A percentile compares a stretch with the other conserved stretches of the same genome.
phyloP scores from a whole-genome alignment of 2,329 filamentous ascomycete genomes.

The Alternaria solani region DNA sequence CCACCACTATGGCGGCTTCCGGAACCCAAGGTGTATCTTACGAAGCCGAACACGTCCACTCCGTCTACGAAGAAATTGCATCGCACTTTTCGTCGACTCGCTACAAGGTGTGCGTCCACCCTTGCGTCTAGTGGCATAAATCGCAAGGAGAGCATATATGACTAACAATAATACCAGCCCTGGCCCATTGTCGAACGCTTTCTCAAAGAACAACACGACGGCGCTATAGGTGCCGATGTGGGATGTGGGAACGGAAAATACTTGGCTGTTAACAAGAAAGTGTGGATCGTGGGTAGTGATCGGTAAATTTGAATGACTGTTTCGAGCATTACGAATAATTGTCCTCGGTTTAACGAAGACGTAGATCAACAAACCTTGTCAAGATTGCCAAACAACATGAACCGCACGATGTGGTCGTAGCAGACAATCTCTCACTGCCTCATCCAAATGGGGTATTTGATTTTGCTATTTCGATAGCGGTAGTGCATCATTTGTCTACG shows the following conservation, averaged over 20 bases:
- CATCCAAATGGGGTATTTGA: slow-evolving; percentile 74
- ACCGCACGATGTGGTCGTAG: slow-evolving; percentile 75
- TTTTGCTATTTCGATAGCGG: slow-evolving; percentile 93
- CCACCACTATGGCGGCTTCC: slow-evolving; percentile 25
- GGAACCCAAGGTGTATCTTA: slow-evolving; percentile 64
- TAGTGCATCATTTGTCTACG: slow-evolving; percentile 92
- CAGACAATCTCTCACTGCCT: slow-evolving; percentile 84
- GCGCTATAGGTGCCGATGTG: slow-evolving; percentile 85
- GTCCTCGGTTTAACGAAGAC: not conserved
- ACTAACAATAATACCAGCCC: slow-evolving; percentile 61
- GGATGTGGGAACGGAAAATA: slow-evolving; percentile 99
- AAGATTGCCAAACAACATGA: slow-evolving; percentile 63
- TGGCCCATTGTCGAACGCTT: slow-evolving; percentile 92
- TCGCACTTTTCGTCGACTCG: slow-evolving; percentile 83
- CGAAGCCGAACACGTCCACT: slow-evolving; percentile 87
- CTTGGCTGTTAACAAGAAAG: slow-evolving; percentile 72
- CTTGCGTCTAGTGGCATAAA: not conserved
- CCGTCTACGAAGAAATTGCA: slow-evolving; percentile 88
- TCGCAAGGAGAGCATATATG: not conserved
- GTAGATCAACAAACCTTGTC: slow-evolving; percentile 66
- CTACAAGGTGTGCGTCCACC: slow-evolving; percentile 65
- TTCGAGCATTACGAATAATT: not conserved
- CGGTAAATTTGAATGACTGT: slow-evolving; percentile 62
- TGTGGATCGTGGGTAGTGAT: slow-evolving; percentile 83
- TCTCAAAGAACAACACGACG: slow-evolving; percentile 69